A percentile compares a stretch with the other conserved stretches of the same genome.
phyloP scores from a whole-genome alignment of 1,284 basidiomycete species.

The Irpex sp. region DNA sequence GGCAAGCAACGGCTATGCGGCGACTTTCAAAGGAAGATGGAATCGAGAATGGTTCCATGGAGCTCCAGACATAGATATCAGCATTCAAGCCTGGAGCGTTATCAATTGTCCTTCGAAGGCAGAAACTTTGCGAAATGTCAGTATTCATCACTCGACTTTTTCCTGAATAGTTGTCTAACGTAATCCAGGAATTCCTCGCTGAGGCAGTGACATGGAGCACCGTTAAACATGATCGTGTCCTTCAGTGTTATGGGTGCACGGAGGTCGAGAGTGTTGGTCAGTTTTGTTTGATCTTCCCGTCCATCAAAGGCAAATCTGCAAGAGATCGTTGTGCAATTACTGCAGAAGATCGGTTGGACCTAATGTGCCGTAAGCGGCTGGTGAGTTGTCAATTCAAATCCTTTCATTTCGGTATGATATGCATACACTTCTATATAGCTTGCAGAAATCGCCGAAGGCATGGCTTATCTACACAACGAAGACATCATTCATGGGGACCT shows the following conservation, averaged over 20 bases:
- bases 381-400: background rate
- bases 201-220: constrained; percentile 9
- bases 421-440: too few relatives aligned
- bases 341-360: background rate
- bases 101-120: too few relatives aligned
- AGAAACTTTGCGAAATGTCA: background rate
- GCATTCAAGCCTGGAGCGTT: too few relatives aligned
- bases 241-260: background rate
- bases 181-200: constrained; percentile 1
- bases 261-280: background rate
- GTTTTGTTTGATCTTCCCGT: background rate
- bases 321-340: background rate
- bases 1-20: too few relatives aligned
- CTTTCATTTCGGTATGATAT: too few relatives aligned
- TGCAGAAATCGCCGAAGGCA: too few relatives aligned
- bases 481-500: too few relatives aligned
- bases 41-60: too few relatives aligned
- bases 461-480: too few relatives aligned
- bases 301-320: background rate
- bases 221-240: background rate
- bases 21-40: too few relatives aligned
- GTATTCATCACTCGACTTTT: background rate
- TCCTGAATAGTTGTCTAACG: background rate
- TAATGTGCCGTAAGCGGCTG: background rate
- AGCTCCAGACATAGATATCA: too few relatives aligned